Base-by-base conservation (phyloP, 225 moss, liverwort and hornwort species). In the Polytrichum formosum region DNA sequence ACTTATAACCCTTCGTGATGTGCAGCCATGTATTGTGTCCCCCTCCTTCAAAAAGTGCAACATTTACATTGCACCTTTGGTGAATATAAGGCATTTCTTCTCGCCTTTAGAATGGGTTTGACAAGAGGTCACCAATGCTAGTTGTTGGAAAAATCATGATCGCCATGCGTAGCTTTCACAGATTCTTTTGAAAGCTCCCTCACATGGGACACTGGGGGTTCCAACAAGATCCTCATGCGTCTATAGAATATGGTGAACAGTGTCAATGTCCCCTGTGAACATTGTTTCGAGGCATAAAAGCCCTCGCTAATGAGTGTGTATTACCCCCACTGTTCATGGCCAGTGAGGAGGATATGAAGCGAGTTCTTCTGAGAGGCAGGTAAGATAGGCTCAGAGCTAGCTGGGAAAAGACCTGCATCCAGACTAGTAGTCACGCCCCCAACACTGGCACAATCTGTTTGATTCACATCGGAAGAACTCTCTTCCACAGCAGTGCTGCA, bases 291-390 rank as follows among this genome's bases (percentile, higher is more conserved):
- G 46, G 62, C 26, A 63, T 13, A 23, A 4, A 22, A 70, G 56
- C 59, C 33, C 59, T 28, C 18, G 5, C 61, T 35, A 26, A 33
- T 26, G 23, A 60, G 23, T 1, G 20, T 17, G 5, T 5, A 31
- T 83, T 79, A 83, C 37, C 73, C 80, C 80, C 71, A 67, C 65
- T 76, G 70, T 53, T 61, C 83, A 74, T 66, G 53, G 26, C 61
- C 75, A 25, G 64, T 60, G 18, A 79, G 61, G 18, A 66, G 21
- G 0, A 20, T 63, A 72, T 76, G 61, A 68, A 71, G 53, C 1
- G 53, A 22, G 46, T 62, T 76, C 27, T 60, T 65, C 27, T 58
- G 72, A 26, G 69, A 26, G 8, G 65, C 8, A 3, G 26, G 55
- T 6, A 68, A 61, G 2, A 64, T 22, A 53, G 66, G 19, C 53